Conservation (phyloP, 2,329 filamentous ascomycete species). For the Paramyrothecium roridum region DNA sequence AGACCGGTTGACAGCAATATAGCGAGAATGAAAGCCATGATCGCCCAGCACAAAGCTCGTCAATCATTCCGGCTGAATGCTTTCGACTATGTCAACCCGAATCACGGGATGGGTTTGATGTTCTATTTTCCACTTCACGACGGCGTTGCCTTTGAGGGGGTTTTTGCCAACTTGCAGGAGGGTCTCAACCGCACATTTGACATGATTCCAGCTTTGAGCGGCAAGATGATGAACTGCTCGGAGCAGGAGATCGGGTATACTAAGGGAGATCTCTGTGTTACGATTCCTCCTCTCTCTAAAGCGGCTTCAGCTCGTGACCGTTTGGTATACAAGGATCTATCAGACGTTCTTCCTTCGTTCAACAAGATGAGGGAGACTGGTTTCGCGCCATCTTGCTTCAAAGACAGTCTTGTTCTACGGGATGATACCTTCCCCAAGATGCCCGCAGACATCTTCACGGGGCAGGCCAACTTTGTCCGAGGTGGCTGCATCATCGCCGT, state of each 20-base stretch:
- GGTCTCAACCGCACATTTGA: conserved; percentile 30
- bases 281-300: conserved; percentile 14
- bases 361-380: conserved; percentile 15
- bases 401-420: conserved; percentile 19
- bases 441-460: conserved; percentile 23
- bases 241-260: conserved; percentile 17
- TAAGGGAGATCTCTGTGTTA: conserved; percentile 13
- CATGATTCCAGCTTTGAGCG: conserved; percentile 30
- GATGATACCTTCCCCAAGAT: conserved; percentile 15
- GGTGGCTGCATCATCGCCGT: conserved; percentile 25
- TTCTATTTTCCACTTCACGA: conserved; percentile 29
- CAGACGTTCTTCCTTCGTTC: conserved; percentile 19
- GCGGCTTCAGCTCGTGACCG: conserved; percentile 5
- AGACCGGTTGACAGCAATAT: too few relatives aligned
- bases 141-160: conserved; percentile 19
- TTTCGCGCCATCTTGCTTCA: conserved; percentile 22
- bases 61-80: conserved; percentile 24
- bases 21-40: conserved; percentile 17
- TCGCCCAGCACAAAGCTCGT: conserved; percentile 18
- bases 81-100: conserved; percentile 27
- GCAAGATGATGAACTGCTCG: conserved; percentile 27
- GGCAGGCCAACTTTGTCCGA: conserved; percentile 25
- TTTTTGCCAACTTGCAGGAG: conserved; percentile 25
- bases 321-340: conserved; percentile 22
- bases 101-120: conserved; percentile 22